Base-by-base conservation (phyloP, 2,329 filamentous ascomycete genomes). In the Hypoxylon sp. region DNA sequence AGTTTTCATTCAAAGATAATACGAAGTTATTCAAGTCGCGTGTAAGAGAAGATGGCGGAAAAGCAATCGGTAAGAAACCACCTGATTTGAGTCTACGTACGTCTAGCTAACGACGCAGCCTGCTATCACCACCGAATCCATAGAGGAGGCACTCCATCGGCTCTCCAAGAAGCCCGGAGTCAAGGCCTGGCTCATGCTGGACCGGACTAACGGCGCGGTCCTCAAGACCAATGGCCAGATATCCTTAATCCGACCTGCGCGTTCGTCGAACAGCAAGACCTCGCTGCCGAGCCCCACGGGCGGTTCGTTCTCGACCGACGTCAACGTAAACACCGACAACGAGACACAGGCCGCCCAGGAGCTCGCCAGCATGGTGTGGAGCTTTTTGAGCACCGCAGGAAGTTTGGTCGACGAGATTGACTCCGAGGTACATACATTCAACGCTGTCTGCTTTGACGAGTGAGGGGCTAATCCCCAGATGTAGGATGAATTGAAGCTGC, bases 111-210 rank as follows among this genome's bases (percentile, higher is more conserved):
- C 11, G 21, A 27, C 12, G 5, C 56, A 72, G 69, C 70, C 82
- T 78, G 71, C 77, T 56, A 81, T 80, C 71, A 82, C 81, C 68
- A 83, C 87, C 64, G 89, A 91, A 72, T 87, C 86, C 43, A 85
- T 92, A 64, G 85, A 88, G 55, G 86, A 88, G 81, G 81, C 87
- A 66, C 85, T 94, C 65, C 87, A 86, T 48, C 89, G 91, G 16
- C 83, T 96, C 46, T 88, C 90, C 41, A 90, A 91, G 75, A 95
- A 95, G 74, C 86, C 91, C 29, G 91, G 91, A 65, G 92, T 96
- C 54, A 91, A 91, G 77, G 91, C 90, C 71, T 91, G 91, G 59
- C 84, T 96, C 51, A 87, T 93, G 58, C 83, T 96, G 43, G 91
- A 94, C 71, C 88, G 91, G 61, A 80, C 86, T 12, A 90, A 87